Evolutionary conservation across 2,329 filamentous ascomycete species (phyloP), one percentile per base, ranked within the genome.

Genomic region (Canariomyces notabilis): DNA sequence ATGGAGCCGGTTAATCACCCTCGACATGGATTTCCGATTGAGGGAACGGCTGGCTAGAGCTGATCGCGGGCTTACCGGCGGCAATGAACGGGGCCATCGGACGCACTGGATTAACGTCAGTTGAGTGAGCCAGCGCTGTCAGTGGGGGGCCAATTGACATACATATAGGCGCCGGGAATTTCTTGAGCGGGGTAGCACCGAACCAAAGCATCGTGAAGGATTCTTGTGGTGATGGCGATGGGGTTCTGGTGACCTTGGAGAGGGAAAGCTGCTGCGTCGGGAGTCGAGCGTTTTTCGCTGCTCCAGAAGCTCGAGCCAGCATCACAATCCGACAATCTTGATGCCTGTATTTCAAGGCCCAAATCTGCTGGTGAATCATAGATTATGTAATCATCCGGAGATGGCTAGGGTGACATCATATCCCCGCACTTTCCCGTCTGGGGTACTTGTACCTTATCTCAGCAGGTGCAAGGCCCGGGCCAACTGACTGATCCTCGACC

Each of bases 21-120:
- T 40, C 21, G 23, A 40, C 15, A 32, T 20, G 20, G 8, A 3
- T 15, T 36, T 12, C 18, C 26, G n/a, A 22, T 32, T 29, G 20
- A 36, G 16, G n/a, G 36, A 22, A 12, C n/a, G 19, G 1, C 22
- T 6, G 22, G 15, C n/a, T 33, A 45, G n/a, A 35, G 31, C 22
- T 45, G 32, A 29, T 38, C 50, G 44, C n/a, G 37, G 44, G 77
- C 87, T 67, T 93, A 95, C 91, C 89, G 68, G 91, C 91, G 71
- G 79, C 77, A 78, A 90, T 93, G 82, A 97, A 97, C 61, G 91
- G 91, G 69, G 81, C 82, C 83, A 94, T 83, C 62, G 91, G 89
- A 78, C 81, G 80, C 75, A 88, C 91, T 97, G 66, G 68, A 62
- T 56, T 54, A 41, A 16, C 14, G 16, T 36, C 41, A 19, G 23